These are phyloP conservation scores for Cenchrus purpureus DNA, from an alignment of 176 grass and related monocot genomes.

Conservation along the genomic window DNA sequence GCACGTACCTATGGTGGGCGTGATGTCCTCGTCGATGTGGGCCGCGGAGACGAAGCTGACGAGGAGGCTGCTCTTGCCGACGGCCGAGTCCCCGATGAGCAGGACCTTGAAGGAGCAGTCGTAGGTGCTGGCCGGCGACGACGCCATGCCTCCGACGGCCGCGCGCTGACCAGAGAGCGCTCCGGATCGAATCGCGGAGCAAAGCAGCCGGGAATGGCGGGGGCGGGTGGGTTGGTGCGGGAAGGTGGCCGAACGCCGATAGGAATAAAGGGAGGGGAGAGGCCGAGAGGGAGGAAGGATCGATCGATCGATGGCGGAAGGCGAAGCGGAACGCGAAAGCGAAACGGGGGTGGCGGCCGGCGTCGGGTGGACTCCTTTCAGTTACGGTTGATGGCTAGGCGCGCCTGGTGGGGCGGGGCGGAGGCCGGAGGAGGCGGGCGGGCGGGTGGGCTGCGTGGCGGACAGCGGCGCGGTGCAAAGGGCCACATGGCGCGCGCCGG, in stretches of 20 bases:
- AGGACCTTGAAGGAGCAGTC: slow-evolving; percentile 82
- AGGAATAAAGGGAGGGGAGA: slow-evolving; percentile 16
- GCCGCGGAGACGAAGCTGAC: slow-evolving; percentile 72
- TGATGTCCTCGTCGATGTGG: slow-evolving; percentile 52
- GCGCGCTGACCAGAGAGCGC: too few species aligned
- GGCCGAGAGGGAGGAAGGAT: not conserved
- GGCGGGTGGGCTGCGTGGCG: slow-evolving; percentile 11
- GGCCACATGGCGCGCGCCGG: slow-evolving; percentile 16
- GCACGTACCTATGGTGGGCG: slow-evolving; percentile 68
- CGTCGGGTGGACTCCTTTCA: slow-evolving; percentile 10
- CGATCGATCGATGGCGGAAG: slow-evolving; percentile 18
- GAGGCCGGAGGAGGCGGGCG: not conserved
- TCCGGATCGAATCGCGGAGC: slow-evolving; percentile 2
- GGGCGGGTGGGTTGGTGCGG: slow-evolving; percentile 47
- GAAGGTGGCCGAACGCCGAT: slow-evolving; percentile 13
- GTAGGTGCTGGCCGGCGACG: slow-evolving; percentile 53
- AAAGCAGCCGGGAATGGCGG: slow-evolving; percentile 27
- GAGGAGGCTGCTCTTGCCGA: slow-evolving; percentile 87
- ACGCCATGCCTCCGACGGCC: slow-evolving; percentile 29
- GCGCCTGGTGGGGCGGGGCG: too few species aligned
- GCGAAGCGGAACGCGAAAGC: slow-evolving; percentile 17
- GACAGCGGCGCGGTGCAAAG: not conserved
- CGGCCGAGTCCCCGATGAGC: slow-evolving; percentile 77
- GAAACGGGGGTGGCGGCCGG: slow-evolving; percentile 8
- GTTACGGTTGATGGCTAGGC: slow-evolving; percentile 11